phyloP scores from a whole-genome alignment of 2,329 filamentous ascomycete species.

The Alternaria consortialis region DNA sequence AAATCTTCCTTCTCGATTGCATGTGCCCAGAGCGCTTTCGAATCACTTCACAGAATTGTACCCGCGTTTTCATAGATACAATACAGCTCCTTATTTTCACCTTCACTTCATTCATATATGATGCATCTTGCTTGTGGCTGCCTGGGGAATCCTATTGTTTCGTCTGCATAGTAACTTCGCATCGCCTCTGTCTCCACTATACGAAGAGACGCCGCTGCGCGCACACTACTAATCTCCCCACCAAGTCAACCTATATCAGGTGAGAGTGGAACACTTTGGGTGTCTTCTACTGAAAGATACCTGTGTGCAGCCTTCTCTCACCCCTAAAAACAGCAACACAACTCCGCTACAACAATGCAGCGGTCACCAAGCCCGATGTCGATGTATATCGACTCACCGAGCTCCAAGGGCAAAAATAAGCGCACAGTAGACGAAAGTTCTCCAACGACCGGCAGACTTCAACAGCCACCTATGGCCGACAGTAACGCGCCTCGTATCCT shows the following conservation, averaged over 20 bases:
- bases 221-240: background rate
- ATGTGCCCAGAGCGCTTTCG: background rate
- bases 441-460: background rate
- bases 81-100: background rate
- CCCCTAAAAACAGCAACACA: background rate
- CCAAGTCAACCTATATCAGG: background rate
- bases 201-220: background rate
- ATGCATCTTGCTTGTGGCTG: background rate
- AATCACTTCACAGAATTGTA: background rate
- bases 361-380: conserved; percentile 12
- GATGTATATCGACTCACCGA: conserved; percentile 9
- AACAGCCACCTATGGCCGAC: background rate
- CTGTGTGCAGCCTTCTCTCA: background rate
- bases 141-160: background rate
- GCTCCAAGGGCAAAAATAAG: conserved; percentile 29
- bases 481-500: conserved; percentile 25
- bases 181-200: background rate
- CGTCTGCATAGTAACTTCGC: background rate
- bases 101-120: background rate
- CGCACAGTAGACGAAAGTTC: conserved; percentile 27
- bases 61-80: background rate
- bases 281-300: background rate
- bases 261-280: background rate
- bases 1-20: background rate
- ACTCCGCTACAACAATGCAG: conserved; percentile 5